Evolutionary conservation across 805 yeast species (phyloP), one percentile per base, ranked within the genome.

Genomic region (Ogataea chonburiensis): DNA sequence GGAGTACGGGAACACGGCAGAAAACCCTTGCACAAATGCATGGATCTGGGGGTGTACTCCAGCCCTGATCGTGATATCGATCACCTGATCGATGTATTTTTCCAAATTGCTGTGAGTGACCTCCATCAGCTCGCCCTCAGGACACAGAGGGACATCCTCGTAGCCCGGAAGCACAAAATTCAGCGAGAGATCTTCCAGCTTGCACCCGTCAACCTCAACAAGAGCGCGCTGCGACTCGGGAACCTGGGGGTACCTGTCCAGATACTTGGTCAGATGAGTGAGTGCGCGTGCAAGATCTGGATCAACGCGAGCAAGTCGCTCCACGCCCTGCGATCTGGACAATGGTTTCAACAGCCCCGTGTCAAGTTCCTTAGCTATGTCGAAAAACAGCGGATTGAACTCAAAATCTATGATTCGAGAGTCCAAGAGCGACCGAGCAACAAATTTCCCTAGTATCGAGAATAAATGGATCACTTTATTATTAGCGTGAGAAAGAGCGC

Each of bases 381-480:
- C 70, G 55, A 91, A 83, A 53, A 91, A 86, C 3, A 77, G 57
- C 0, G 78, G 73, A 53, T 78, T 86, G 62, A 91, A 81, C 30
- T 77, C 68, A 57, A 91, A 79, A 56, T 93, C 98, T 30, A 91
- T 71, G 29, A 89, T 78, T 45, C 98, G 69, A n/a, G 86, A 80
- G 59, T 91, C 98, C 34, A 91, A 60, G 54, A 89, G 64, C 0
- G 96, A 83, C 41, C 97, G 71, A 0, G 96, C 96, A 34, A 88
- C 69, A 54, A 93, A 87, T 35, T 75, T 77, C 3, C 98, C 98
- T 42, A 91, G 63, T 14, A 75, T 70, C 11, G 70, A 67, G 58
- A 86, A 91, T 30, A 79, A 58, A 17, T 69, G 67, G 5, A 79
- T 38, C 0, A 70, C 61, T 37, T 68, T 72, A 7, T 57, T 50